Conservation (phyloP, 164 flowering plant species). For the Vitis cinerea region DNA sequence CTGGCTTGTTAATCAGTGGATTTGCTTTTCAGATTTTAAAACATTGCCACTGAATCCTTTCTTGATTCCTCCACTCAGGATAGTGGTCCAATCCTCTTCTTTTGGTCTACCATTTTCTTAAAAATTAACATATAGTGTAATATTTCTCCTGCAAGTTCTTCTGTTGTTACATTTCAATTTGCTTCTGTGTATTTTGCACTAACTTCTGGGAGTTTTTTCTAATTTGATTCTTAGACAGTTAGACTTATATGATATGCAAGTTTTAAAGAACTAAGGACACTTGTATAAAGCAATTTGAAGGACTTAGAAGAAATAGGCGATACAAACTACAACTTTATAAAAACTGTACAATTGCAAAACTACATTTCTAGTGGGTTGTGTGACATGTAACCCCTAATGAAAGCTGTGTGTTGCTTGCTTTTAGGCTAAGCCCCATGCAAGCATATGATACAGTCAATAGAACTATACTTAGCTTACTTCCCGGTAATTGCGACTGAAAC, state of each 20-base stretch:
- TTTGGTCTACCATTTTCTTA: no score
- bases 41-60: neutral
- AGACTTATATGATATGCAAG: no score
- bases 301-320: neutral
- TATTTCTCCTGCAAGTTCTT: no score
- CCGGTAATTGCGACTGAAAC: slow-evolving; percentile 42
- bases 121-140: neutral
- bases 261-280: no score
- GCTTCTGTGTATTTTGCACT: no score
- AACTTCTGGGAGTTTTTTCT: no score
- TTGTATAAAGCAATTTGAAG: neutral
- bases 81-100: no score
- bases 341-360: neutral
- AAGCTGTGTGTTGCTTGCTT: neutral
- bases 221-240: no score
- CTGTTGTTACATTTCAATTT: no score
- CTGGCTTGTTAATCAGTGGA: neutral
- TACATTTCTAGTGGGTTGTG: neutral
- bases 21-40: neutral
- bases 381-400: neutral
- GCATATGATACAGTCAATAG: neutral
- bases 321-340: neutral
- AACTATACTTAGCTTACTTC: slow-evolving; percentile 15
- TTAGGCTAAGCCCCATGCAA: neutral
- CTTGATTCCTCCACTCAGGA: neutral